A percentile compares a stretch with the other conserved stretches of the same genome.
phyloP scores from a whole-genome alignment of 2,329 filamentous ascomycete species.

The Knoxdaviesia capensis region DNA sequence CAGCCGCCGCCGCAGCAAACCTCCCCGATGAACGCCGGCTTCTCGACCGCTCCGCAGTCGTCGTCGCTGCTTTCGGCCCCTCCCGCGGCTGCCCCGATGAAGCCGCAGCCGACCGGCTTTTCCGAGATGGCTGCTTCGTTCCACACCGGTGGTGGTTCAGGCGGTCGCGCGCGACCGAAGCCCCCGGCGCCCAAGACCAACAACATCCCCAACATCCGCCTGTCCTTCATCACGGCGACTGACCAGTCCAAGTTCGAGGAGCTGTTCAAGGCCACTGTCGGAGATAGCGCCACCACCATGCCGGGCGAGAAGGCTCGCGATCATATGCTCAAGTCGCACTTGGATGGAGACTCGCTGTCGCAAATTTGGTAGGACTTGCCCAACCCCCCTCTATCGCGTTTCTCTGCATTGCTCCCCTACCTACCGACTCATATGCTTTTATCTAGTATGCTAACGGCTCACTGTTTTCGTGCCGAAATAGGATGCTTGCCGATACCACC shows the following conservation, averaged over 20 bases:
- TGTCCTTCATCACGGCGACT: constrained; percentile 88
- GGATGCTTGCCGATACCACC: constrained; percentile 86
- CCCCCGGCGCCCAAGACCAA: constrained; percentile 31
- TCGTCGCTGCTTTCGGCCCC: constrained; percentile 19
- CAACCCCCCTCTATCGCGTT: background rate
- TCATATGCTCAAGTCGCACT: constrained; percentile 67
- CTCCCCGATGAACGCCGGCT: constrained; percentile 22
- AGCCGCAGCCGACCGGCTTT: constrained; percentile 47
- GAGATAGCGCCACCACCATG: constrained; percentile 65
- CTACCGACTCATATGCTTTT: background rate
- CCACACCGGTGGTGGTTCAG: constrained; percentile 17
- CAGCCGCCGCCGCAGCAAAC: constrained; percentile 17
- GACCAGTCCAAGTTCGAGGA: constrained; percentile 97
- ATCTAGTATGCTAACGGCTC: constrained; percentile 6
- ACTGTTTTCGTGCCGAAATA: constrained; percentile 13
- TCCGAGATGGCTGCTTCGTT: constrained; percentile 48
- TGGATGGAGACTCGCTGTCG: constrained; percentile 71
- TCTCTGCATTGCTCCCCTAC: too few relatives aligned
- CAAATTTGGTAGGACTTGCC: constrained; percentile 58
- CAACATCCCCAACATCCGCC: constrained; percentile 80
- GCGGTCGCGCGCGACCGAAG: constrained; percentile 16
- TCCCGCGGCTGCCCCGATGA: constrained; percentile 37
- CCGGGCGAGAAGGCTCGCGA: constrained; percentile 86
- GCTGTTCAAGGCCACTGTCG: constrained; percentile 86
- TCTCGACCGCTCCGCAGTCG: constrained; percentile 25